A percentile compares a stretch with the other conserved stretches of the same genome.
phyloP scores from a whole-genome alignment of 768 basidiomycete genomes.

The Suillus decipiens region DNA sequence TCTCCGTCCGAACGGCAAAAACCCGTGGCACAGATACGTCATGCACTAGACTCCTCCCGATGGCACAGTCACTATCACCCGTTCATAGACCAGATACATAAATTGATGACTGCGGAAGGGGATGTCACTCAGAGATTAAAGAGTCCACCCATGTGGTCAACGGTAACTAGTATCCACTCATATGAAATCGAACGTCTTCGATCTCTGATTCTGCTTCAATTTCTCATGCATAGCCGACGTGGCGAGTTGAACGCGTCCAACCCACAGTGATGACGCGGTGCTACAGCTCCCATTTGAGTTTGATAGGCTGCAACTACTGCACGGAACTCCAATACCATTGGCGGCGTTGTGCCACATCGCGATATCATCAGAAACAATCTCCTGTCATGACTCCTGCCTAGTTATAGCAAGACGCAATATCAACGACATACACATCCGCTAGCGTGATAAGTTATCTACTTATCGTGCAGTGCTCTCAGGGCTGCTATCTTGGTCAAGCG shows the following conservation, averaged over 20 bases:
- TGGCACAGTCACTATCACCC: too few species aligned
- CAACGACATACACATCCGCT: not conserved
- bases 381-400: not conserved
- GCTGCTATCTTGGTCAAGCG: not conserved
- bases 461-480: not conserved
- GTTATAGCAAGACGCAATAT: not conserved
- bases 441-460: not conserved
- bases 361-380: not conserved
- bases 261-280: not conserved
- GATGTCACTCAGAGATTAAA: not conserved
- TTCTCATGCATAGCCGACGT: not conserved
- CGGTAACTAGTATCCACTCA: not conserved
- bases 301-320: not conserved
- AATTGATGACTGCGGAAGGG: not conserved
- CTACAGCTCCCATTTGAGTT: not conserved
- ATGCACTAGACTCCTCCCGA: not conserved
- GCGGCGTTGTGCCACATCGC: not conserved
- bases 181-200: not conserved
- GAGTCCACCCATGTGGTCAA: not conserved
- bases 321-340: not conserved
- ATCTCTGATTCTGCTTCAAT: not conserved
- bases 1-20: too few species aligned
- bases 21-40: not conserved
- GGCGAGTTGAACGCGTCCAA: not conserved
- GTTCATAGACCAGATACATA: not conserved